phyloP scores from a whole-genome alignment of 352 stramenopile genomes.

The Phytophthora niederhauseri region DNA sequence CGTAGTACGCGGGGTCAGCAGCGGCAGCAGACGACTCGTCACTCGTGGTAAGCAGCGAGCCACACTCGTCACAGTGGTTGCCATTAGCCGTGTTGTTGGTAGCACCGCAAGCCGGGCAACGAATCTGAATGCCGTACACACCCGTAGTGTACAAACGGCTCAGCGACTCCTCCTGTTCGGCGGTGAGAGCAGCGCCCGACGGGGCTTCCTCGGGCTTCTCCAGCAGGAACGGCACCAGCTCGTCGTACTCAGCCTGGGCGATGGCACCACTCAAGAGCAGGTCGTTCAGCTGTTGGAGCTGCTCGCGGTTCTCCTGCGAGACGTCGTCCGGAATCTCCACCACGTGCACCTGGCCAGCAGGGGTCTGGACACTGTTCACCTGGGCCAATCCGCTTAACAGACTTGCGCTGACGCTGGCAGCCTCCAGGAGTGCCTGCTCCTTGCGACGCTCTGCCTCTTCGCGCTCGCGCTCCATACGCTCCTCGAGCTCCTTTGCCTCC shows the following conservation, averaged over 20 bases:
- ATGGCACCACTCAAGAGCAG: slow-evolving; percentile 84
- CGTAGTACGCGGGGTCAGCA: slow-evolving; percentile 58
- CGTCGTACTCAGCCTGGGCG: slow-evolving; percentile 85
- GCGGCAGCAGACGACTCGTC: slow-evolving; percentile 59
- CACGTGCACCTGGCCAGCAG: slow-evolving; percentile 75
- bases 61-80: slow-evolving; percentile 89
- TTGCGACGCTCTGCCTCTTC: slow-evolving; percentile 69
- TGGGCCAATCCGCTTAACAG: slow-evolving; percentile 78
- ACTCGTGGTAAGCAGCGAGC: slow-evolving; percentile 82
- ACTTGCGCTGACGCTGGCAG: slow-evolving; percentile 78
- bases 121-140: slow-evolving; percentile 88
- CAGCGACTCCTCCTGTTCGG: slow-evolving; percentile 85
- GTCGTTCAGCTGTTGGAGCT: slow-evolving; percentile 87
- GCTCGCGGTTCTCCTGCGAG: slow-evolving; percentile 86
- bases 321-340: slow-evolving; percentile 86
- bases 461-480: slow-evolving; percentile 60
- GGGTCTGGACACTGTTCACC: slow-evolving; percentile 76
- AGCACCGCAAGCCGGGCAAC: slow-evolving; percentile 81
- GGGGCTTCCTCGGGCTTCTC: slow-evolving; percentile 65
- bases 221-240: slow-evolving; percentile 87
- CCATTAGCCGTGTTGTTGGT: slow-evolving; percentile 91
- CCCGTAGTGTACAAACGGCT: slow-evolving; percentile 76
- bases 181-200: slow-evolving; percentile 69
- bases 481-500: slow-evolving; percentile 77
- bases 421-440: slow-evolving; percentile 63